These are phyloP conservation scores for Malus orientalis DNA, from an alignment of 306 rosid species.

Conservation along the genomic window DNA sequence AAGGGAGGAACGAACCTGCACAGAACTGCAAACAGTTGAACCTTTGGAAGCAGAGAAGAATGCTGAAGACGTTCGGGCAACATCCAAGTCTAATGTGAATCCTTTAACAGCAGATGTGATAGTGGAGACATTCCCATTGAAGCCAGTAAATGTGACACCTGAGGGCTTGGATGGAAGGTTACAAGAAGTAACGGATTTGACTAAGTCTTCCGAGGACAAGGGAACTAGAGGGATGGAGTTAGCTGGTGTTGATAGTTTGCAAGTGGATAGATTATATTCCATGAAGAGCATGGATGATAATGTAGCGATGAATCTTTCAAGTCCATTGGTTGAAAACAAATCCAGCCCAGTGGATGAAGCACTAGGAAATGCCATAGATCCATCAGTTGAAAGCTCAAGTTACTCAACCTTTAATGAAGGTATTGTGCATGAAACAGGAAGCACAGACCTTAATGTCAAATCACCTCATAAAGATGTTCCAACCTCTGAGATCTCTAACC, in stretches of 20 bases:
- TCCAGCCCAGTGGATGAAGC: constrained; percentile 25
- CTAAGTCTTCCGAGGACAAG: constrained; percentile 19
- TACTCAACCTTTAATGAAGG: constrained; percentile 19
- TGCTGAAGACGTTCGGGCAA: constrained; percentile 23
- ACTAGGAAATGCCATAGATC: constrained; percentile 16
- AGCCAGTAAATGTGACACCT: constrained; percentile 20
- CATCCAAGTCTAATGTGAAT: constrained; percentile 23
- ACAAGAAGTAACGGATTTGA: constrained; percentile 22
- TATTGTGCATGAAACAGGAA: constrained; percentile 13
- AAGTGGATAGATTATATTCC: not conserved
- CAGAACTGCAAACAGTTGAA: constrained; percentile 21
- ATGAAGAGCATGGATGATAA: constrained; percentile 4
- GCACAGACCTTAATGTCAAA: constrained; percentile 21
- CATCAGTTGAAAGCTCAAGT: constrained; percentile 27
- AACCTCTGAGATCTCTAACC: constrained; percentile 28
- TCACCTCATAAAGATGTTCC: constrained; percentile 22
- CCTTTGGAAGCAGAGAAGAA: constrained; percentile 22
- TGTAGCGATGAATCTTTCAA: constrained; percentile 25
- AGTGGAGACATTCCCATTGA: constrained; percentile 78
- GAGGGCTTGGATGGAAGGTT: constrained; percentile 25
- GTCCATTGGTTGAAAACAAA: constrained; percentile 14
- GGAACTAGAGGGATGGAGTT: constrained; percentile 16
- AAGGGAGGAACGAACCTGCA: constrained; percentile 14
- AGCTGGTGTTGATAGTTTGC: constrained; percentile 2
- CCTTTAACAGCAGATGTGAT: constrained; percentile 31